Conservation (phyloP, 306 rosid species). For the Pachyrhizus erosus region DNA sequence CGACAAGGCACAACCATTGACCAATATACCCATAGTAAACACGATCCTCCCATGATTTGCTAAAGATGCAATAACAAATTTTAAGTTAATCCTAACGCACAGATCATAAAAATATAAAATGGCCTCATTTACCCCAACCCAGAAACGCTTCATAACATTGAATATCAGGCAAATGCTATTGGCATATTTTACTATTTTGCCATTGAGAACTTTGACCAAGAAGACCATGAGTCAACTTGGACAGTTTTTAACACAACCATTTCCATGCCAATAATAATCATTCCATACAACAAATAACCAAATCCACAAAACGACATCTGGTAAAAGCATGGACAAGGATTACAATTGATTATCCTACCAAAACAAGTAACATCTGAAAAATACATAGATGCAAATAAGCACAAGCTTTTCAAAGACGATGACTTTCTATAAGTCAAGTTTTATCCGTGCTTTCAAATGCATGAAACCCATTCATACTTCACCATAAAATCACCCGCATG, state of each 20-base stretch:
- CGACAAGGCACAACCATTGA: not conserved
- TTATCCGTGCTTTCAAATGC: not conserved
- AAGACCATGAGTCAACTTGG: not conserved
- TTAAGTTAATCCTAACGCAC: slow-evolving; percentile 8
- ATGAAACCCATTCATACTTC: slow-evolving; percentile 17
- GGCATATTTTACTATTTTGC: not conserved
- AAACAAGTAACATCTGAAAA: slow-evolving; percentile 15
- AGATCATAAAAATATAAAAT: not conserved
- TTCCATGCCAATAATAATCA: not conserved
- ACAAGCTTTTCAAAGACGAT: not conserved
- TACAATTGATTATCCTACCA: not conserved
- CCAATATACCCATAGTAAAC: not conserved
- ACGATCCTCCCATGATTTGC: not conserved
- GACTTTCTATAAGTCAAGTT: not conserved
- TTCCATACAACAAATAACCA: not conserved
- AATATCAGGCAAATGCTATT: not conserved
- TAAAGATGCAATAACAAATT: not conserved
- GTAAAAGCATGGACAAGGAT: not conserved
- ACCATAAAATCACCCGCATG: slow-evolving; percentile 3
- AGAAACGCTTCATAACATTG: slow-evolving; percentile 19
- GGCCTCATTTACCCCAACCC: not conserved
- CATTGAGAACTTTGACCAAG: slow-evolving; percentile 1
- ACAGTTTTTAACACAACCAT: slow-evolving; percentile 6
- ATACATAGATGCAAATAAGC: slow-evolving; percentile 6
- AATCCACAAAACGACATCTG: not conserved